Evolutionary conservation across 108 stramenopile species (phyloP), one percentile per base, ranked within the genome.

Genomic region (Skeletonema potamos): DNA sequence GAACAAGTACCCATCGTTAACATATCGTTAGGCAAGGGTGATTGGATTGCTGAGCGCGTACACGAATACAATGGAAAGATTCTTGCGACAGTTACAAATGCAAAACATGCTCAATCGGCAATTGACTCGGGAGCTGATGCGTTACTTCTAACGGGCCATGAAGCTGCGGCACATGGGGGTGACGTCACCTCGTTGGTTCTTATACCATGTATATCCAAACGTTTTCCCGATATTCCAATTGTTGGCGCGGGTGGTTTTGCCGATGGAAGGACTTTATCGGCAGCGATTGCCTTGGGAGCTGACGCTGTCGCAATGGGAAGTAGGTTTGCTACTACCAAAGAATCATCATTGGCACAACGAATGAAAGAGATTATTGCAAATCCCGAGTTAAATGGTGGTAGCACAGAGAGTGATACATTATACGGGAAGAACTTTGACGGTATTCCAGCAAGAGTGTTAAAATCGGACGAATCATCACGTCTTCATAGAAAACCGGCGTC

Each of bases 191-290:
- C 86, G 3, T 51, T 96, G 51, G 89, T 90, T 1, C 71, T 96
- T 24, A 73, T 93, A n/a, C 91, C 90, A 6, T 64, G 85, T 2
- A 62, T 93, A 26, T 82, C 94, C 8, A 27, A 83, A 54, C 82
- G 76, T 11, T 93, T 87, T 85, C 93, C 94, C 12, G 83, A 92
- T 32, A 78, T 80, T 18, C 93, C 93, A 1, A 72, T 97, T 33
- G 84, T 97, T 2, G 95, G 92, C 8, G 95, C 95, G 4, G 96
- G 96, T 24, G 96, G 96, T n/a, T 91, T 96, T 81, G 94, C 90
- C n/a, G 84, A 81, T 65, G 96, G 96, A 33, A 48, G 81, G 34
- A 92, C 94, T 12, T 77, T 97, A 8, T 78, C 89, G 3, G 94
- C 89, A 24, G 94, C 92, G 4, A 72, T 97, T 34, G 48, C 81